These are phyloP conservation scores for Podila clonocystis DNA, from an alignment of 192 early-diverging fungal species.

Conservation along the genomic window DNA sequence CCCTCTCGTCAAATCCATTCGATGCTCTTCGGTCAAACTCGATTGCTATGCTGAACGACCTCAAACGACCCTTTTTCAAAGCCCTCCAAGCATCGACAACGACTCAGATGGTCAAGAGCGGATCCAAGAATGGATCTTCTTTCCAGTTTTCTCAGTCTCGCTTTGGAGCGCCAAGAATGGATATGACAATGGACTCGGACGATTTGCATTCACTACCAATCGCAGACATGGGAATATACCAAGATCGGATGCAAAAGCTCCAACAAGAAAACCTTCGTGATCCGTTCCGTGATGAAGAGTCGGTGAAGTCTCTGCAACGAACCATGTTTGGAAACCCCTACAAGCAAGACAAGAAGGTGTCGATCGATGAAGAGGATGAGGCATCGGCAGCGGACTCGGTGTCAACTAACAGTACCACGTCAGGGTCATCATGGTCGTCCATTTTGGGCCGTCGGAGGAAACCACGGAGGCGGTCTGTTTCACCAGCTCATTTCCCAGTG, in stretches of 20 bases:
- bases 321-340: slow-evolving; percentile 87
- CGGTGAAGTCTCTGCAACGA: slow-evolving; percentile 57
- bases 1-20: slow-evolving; percentile 66
- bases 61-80: slow-evolving; percentile 64
- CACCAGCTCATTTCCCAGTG: slow-evolving; percentile 38
- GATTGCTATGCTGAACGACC: slow-evolving; percentile 61
- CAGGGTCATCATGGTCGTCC: slow-evolving; percentile 36
- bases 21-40: slow-evolving; percentile 69
- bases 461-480: slow-evolving; percentile 33
- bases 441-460: slow-evolving; percentile 39
- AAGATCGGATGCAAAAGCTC: slow-evolving; percentile 61
- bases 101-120: not conserved
- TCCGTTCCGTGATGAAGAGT: slow-evolving; percentile 74
- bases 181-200: slow-evolving; percentile 62
- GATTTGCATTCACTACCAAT: slow-evolving; percentile 73
- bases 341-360: slow-evolving; percentile 59
- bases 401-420: slow-evolving; percentile 12
- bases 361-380: slow-evolving; percentile 58
- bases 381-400: slow-evolving; percentile 33
- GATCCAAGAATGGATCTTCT: not conserved
- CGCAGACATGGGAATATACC: slow-evolving; percentile 77
- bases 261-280: slow-evolving; percentile 67
- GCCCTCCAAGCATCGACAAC: slow-evolving; percentile 53
- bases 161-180: slow-evolving; percentile 28
- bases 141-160: not conserved